A percentile compares a stretch with the other conserved stretches of the same genome.
Evolutionary conservation across 441 rosid species (phyloP).

Genomic region (Populus tomentosa): DNA sequence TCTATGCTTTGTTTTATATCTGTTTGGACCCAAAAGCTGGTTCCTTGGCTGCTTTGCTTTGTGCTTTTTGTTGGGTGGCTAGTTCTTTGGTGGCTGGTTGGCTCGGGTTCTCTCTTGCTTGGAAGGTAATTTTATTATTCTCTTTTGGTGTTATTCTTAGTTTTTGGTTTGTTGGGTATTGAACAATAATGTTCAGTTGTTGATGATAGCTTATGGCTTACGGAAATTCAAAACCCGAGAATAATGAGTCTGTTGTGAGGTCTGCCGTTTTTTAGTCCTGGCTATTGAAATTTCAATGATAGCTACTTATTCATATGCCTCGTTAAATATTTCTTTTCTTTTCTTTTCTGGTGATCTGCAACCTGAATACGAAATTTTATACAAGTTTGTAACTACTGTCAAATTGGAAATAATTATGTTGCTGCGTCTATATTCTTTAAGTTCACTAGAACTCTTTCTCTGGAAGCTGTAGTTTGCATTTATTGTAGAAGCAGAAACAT

Average conservation of each 20-base stretch:
- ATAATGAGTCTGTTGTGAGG: background rate
- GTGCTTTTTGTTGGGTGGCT: constrained; percentile 82
- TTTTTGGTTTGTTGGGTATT: background rate
- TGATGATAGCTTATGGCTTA: background rate
- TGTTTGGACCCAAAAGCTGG: constrained; percentile 75
- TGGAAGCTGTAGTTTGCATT: background rate
- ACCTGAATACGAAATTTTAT: background rate
- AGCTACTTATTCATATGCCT: background rate
- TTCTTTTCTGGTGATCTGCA: background rate
- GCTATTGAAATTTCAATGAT: background rate
- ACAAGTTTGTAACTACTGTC: background rate
- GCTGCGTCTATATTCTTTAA: background rate
- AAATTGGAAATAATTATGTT: background rate
- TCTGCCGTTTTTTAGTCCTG: background rate
- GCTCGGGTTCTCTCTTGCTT: constrained; percentile 61
- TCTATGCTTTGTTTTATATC: constrained; percentile 55
- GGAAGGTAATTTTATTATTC: constrained; percentile 46
- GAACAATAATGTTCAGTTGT: background rate
- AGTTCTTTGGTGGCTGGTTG: constrained; percentile 49
- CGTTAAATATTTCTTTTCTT: background rate
- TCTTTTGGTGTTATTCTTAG: background rate
- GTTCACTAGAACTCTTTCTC: background rate
- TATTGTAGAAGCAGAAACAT: background rate
- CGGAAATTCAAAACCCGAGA: background rate
- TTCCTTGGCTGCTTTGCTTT: constrained; percentile 63